These are phyloP conservation scores for Ophiognomonia clavigignenti-juglandacearum DNA, from an alignment of 2,329 filamentous ascomycete genomes.

Conservation along the genomic window DNA sequence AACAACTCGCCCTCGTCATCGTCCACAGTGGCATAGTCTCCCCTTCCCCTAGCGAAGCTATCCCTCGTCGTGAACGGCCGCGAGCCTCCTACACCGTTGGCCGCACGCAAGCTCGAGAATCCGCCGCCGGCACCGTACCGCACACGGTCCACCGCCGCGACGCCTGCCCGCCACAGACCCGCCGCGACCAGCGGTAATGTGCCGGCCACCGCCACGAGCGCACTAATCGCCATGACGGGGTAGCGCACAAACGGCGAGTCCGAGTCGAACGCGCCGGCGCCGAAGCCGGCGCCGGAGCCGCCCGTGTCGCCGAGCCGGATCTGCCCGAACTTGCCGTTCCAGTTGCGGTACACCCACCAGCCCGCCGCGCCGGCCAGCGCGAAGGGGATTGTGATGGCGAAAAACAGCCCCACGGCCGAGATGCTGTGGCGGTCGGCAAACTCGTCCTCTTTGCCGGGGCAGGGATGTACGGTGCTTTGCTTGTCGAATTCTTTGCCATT, in stretches of 20 bases:
- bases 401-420: constrained; percentile 73
- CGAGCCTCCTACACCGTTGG: no score
- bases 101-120: constrained; percentile 49
- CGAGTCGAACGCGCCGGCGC: constrained; percentile 50
- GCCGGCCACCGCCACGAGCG: constrained; percentile 53
- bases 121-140: constrained; percentile 31
- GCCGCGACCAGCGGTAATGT: constrained; percentile 66
- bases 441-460: constrained; percentile 76
- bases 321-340: constrained; percentile 86
- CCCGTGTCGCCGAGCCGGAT: constrained; percentile 82
- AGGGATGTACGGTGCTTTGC: constrained; percentile 55
- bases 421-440: constrained; percentile 67
- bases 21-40: constrained; percentile 85
- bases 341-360: constrained; percentile 81
- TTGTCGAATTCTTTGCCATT: constrained; percentile 74
- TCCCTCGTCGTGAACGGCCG: constrained; percentile 81
- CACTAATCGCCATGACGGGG: constrained; percentile 70
- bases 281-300: constrained; percentile 24
- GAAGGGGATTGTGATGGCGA: constrained; percentile 76
- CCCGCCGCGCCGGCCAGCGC: constrained; percentile 65
- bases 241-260: constrained; percentile 77
- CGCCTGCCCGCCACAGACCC: constrained; percentile 66
- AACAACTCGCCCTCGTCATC: constrained; percentile 92
- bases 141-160: constrained; percentile 45
- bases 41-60: constrained; percentile 79